Evolutionary conservation across 192 early-diverging fungal genomes (phyloP), one percentile per base, ranked within the genome.

Genomic region (Linnemannia elongata): DNA sequence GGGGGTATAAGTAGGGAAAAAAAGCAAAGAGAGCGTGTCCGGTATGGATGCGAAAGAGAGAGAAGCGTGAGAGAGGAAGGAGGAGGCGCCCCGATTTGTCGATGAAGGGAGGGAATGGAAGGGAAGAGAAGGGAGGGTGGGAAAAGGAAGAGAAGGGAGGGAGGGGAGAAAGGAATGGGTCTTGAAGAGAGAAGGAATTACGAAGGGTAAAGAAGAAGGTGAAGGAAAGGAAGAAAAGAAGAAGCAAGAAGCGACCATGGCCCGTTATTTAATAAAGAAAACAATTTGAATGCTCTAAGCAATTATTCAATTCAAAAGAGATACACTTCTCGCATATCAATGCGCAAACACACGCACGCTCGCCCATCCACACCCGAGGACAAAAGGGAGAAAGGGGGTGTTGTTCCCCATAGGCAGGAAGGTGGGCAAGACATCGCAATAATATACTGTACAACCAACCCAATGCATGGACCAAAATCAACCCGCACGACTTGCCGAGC

Each of bases 221-320:
- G n/a, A 49, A 44, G 27, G 47, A 15, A 74, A 75, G n/a, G n/a
- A 33, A 35, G 30, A 66, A 66, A 66, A 33, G 60, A 75, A 54
- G 15, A 49, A 35, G 12, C 7, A 66, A n/a, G 3, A 24, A 33
- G 30, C 6, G 60, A 66, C 27, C 60, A 57, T 24, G 60, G 60
- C 60, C 55, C 60, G 60, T 66, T 66, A 30, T 66, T 66, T 66
- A 52, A 33, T 66, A 60, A 60, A n/a, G n/a, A 60, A 66, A 66
- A 66, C 12, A 66, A 66, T 45, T 45, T 45, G 44, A 45, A 10
- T 44, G 42, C 5, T 44, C 42, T 44, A 30, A 33, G 0, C 12
- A 49, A 49, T 49, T 12, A 17, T 49, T 49, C 13, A 63, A 63
- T 24, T 0, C 20, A 10, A 30, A n/a, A n/a, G 57, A 63, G 27